Evolutionary conservation across 305 asterid genomes (phyloP).

Genomic region (Solanum hybrid): DNA sequence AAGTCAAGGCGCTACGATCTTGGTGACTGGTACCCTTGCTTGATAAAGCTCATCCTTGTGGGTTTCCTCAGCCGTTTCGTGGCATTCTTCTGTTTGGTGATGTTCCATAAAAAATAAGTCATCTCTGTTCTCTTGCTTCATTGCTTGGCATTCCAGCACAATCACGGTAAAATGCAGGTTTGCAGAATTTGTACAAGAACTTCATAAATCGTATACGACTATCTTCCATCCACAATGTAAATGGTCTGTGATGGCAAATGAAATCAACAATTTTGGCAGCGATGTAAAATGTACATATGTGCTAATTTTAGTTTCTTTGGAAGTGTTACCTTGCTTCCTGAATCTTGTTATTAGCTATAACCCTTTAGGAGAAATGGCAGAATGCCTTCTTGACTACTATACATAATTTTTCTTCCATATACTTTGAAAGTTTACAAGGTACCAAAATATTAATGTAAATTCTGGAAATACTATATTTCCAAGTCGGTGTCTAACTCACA

Average conservation of each 20-base stretch:
- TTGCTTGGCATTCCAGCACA: neutral
- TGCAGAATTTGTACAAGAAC: neutral
- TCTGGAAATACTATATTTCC: neutral
- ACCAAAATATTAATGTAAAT: neutral
- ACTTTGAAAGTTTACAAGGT: neutral
- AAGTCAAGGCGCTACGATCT: constrained; percentile 39
- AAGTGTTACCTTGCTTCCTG: neutral
- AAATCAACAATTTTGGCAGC: neutral
- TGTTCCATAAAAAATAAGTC: constrained; percentile 40
- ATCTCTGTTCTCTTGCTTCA: neutral
- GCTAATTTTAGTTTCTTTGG: neutral
- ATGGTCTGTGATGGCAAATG: neutral
- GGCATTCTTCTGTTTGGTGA: constrained; percentile 57
- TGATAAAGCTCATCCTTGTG: constrained; percentile 48
- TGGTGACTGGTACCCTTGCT: constrained; percentile 50
- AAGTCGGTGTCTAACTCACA: neutral
- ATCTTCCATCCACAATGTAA: neutral
- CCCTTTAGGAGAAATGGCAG: neutral
- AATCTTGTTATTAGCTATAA: constrained; percentile 1
- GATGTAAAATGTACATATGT: neutral
- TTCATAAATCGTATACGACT: neutral
- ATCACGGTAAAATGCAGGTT: neutral
- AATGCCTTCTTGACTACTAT: neutral
- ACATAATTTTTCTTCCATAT: too few relatives aligned
- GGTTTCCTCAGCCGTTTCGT: constrained; percentile 56